These are phyloP conservation scores for Peterozyma xylosa DNA, from an alignment of 805 yeast species.

Conservation along the genomic window DNA sequence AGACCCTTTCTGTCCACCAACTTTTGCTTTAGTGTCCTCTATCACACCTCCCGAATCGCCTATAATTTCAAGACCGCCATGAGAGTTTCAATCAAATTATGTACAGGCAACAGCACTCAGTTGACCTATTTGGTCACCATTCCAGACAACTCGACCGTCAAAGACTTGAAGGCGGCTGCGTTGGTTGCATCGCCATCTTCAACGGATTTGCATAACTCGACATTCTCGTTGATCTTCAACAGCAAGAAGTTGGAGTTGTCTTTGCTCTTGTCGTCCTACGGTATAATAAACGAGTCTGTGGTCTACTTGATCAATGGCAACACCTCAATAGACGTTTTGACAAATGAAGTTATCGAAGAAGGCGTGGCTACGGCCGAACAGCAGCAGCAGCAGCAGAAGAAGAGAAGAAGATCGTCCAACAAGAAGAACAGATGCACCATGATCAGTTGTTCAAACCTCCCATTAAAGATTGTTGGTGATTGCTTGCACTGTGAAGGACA, in stretches of 20 bases:
- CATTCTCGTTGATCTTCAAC: constrained; percentile 22
- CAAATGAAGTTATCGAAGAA: constrained; percentile 12
- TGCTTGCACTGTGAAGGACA: constrained; percentile 80
- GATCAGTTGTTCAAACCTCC: constrained; percentile 53
- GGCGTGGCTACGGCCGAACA: not conserved
- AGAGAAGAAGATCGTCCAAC: constrained; percentile 22
- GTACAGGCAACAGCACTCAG: constrained; percentile 24
- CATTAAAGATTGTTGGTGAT: constrained; percentile 68
- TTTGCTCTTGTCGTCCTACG: constrained; percentile 16
- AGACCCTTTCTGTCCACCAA: too few species aligned
- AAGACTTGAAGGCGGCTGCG: constrained; percentile 39
- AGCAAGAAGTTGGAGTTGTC: constrained; percentile 24
- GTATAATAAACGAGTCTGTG: constrained; percentile 19
- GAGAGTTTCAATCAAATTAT: constrained; percentile 42
- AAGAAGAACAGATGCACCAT: constrained; percentile 46
- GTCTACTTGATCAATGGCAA: constrained; percentile 20
- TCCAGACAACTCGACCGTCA: constrained; percentile 45
- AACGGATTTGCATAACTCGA: constrained; percentile 4
- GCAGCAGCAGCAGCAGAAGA: constrained; percentile 9
- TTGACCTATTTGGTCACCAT: constrained; percentile 35
- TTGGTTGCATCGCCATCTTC: constrained; percentile 28
- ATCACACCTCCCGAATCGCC: too few species aligned
- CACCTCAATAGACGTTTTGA: constrained; percentile 9
- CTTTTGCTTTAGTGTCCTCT: too few species aligned
- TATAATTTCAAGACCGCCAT: constrained; percentile 16